Evolutionary conservation across 2,329 filamentous ascomycete genomes (phyloP), one percentile per base, ranked within the genome.

Genomic region (Thelonectria olida): DNA sequence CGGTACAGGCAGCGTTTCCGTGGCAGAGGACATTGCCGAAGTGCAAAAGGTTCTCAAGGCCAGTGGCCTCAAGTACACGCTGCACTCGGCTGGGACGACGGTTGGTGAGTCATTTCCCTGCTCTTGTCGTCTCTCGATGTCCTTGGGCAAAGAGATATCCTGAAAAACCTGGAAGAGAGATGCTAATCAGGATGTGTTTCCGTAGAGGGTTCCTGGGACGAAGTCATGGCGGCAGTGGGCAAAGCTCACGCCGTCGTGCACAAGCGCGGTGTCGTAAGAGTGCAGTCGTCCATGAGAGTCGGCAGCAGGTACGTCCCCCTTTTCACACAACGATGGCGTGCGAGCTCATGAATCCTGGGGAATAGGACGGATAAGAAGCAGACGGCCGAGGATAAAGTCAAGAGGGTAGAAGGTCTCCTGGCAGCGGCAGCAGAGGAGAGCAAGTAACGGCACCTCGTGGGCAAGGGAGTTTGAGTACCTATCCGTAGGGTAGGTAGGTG

Each of bases 81-180:
- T 98, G 92, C 95, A 98, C 79, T 94, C 92, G 23, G 94, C 93
- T 2, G 96, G 95, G 12, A 97, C 95, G 0, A 98, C 95, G 0
- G 86, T 98, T 56, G 93, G 93, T 96, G 81, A 60, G 89, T 82
- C 25, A 63, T 67, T 63, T 66, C 23, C 56, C 25, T 47, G 36
- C 36, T 20, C 25, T 20, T 45, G 57, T 28, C 22, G n/a, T 7
- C 22, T 17, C 41, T 39, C 25, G 19, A 28, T 44, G 10, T 45
- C 27, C 52, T 39, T 5, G 41, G 22, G 13, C n/a, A n/a, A n/a
- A n/a, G n/a, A n/a, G n/a, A n/a, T n/a, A n/a, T n/a, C n/a, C n/a
- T n/a, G n/a, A n/a, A n/a, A n/a, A n/a, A n/a, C n/a, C n/a, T n/a
- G n/a, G n/a, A n/a, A n/a, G n/a, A n/a, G n/a, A n/a, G n/a, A n/a